Conservation (phyloP, 805 yeast genomes). For the Myxozyma geophila region DNA sequence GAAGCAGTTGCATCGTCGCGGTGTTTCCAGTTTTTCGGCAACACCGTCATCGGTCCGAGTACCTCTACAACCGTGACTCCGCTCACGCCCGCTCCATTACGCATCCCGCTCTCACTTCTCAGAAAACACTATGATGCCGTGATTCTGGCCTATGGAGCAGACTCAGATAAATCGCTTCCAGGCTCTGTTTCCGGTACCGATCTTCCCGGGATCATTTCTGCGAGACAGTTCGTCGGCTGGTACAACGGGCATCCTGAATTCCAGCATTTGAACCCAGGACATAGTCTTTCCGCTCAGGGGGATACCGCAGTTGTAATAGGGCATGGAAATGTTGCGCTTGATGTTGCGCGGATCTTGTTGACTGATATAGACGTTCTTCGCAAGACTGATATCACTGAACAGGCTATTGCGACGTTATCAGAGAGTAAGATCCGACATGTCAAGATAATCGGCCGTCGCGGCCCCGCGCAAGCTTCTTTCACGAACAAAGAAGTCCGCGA, state of each 20-base stretch:
- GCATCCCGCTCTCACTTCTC: constrained; percentile 57
- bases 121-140: constrained; percentile 68
- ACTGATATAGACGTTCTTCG: constrained; percentile 63
- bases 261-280: constrained; percentile 55
- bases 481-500: constrained; percentile 93
- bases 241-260: constrained; percentile 85
- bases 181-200: constrained; percentile 61
- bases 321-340: constrained; percentile 95
- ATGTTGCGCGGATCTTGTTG: constrained; percentile 78
- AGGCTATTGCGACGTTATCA: constrained; percentile 61
- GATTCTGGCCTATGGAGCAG: constrained; percentile 79
- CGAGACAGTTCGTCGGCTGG: constrained; percentile 92
- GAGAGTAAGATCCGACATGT: constrained; percentile 64
- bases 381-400: constrained; percentile 70
- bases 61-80: neutral
- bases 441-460: constrained; percentile 82
- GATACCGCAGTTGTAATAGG: constrained; percentile 83
- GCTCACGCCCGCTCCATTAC: constrained; percentile 41
- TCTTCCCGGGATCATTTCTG: constrained; percentile 68
- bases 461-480: constrained; percentile 71
- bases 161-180: constrained; percentile 57
- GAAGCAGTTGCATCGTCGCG: constrained; percentile 51
- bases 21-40: constrained; percentile 68
- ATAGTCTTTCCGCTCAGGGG: constrained; percentile 53
- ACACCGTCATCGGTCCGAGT: constrained; percentile 63